Percentiles rank a stretch among this genome's conserved stretches.
phyloP scores from a whole-genome alignment of 495 filamentous ascomycete species.

The Bryoglossum gracile region DNA sequence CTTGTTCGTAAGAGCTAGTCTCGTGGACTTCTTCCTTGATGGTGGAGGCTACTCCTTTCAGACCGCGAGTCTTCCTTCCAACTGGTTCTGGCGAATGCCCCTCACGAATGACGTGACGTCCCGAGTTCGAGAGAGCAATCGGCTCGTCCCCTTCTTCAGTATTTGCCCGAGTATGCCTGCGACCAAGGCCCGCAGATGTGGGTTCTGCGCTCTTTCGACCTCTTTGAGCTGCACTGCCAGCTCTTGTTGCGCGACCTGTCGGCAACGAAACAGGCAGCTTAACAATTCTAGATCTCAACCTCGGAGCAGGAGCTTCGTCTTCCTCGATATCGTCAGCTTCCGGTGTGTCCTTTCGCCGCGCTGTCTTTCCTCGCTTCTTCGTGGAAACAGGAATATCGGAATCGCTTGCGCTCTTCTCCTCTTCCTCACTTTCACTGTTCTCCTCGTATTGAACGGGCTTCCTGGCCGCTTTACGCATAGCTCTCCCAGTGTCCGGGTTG shows the following conservation, averaged over 20 bases:
- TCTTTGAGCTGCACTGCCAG: constrained; percentile 32
- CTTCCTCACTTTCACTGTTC: constrained; percentile 15
- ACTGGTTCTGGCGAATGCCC: constrained; percentile 61
- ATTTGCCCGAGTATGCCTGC: constrained; percentile 22
- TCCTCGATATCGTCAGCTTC: constrained; percentile 24
- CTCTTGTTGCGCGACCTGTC: constrained; percentile 32
- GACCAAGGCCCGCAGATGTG: constrained; percentile 14
- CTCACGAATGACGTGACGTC: constrained; percentile 58
- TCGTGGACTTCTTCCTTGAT: constrained; percentile 54
- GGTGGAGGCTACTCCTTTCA: constrained; percentile 51
- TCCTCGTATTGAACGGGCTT: constrained; percentile 37
- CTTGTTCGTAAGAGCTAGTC: constrained; percentile 30
- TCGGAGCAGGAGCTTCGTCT: constrained; percentile 11
- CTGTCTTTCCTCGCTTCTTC: constrained; percentile 18
- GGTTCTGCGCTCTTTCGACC: constrained; percentile 19
- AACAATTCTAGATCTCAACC: constrained; percentile 24
- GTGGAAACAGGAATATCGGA: constrained; percentile 27
- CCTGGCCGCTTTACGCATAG: constrained; percentile 25
- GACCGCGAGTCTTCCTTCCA: constrained; percentile 36
- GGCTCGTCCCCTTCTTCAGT: constrained; percentile 48
- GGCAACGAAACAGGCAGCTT: constrained; percentile 28
- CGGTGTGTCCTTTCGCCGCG: constrained; percentile 29
- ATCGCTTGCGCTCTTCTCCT: constrained; percentile 15
- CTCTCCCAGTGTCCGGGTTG: constrained; percentile 27
- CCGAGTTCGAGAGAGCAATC: constrained; percentile 66